Conservation (phyloP, 768 basidiomycete species). For the Chalciporus pseudorubinellus region DNA sequence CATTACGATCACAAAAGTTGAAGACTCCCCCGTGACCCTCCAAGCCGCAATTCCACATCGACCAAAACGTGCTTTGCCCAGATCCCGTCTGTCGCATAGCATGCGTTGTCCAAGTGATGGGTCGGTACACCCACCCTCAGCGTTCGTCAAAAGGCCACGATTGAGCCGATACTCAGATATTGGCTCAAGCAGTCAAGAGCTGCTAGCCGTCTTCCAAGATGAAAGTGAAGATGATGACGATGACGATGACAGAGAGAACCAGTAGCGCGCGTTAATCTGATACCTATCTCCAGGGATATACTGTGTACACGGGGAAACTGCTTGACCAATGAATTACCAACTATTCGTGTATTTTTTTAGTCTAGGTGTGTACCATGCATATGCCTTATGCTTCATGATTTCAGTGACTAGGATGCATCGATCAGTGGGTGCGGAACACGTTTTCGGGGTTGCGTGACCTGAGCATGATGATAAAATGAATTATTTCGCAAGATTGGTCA, state of each 20-base stretch:
- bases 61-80: conserved; percentile 31
- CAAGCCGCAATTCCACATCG: conserved; percentile 9
- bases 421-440: background rate
- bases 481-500: no score
- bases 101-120: conserved; percentile 6
- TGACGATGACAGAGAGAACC: conserved; percentile 6
- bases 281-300: background rate
- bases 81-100: conserved; percentile 11
- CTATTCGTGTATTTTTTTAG: conserved; percentile 9
- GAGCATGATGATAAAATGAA: no score
- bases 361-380: background rate
- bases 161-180: conserved; percentile 18
- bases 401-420: background rate
- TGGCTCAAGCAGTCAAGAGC: conserved; percentile 7
- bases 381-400: background rate
- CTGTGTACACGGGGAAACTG: background rate
- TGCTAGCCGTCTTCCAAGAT: conserved; percentile 1
- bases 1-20: conserved; percentile 20
- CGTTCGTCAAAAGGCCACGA: conserved; percentile 26
- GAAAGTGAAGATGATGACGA: conserved; percentile 15
- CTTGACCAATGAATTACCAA: background rate
- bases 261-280: background rate
- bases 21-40: conserved; percentile 19
- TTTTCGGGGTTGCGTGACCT: background rate
- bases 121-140: background rate